Conservation (phyloP, 164 flowering plant species). For the Liquidambar formosana region DNA sequence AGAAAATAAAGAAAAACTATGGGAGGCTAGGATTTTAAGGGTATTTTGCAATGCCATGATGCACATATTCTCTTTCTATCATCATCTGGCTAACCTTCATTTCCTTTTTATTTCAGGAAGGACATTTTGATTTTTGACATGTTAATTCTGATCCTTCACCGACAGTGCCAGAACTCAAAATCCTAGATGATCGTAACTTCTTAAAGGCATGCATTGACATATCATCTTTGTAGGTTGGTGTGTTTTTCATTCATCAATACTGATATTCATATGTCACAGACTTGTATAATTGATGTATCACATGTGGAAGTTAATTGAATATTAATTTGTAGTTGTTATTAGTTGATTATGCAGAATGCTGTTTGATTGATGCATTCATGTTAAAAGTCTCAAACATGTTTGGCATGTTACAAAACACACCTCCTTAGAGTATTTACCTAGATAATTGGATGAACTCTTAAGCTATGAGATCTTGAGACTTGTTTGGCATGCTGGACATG, state of each 20-base stretch:
- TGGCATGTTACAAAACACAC: no score
- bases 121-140: constrained; percentile 84
- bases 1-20: constrained; percentile 66
- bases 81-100: neutral
- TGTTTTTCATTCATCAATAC: neutral
- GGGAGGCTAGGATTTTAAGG: constrained; percentile 82
- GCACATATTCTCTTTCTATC: neutral
- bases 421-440: no score
- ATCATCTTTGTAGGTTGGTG: constrained; percentile 86
- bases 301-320: no score
- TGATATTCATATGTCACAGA: neutral
- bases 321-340: no score
- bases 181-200: constrained; percentile 74
- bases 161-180: constrained; percentile 77
- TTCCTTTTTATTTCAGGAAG: constrained; percentile 50
- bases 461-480: no score
- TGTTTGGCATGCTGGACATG: constrained; percentile 95
- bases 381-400: no score
- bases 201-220: constrained; percentile 97
- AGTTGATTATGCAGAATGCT: no score
- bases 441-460: no score
- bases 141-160: constrained; percentile 98
- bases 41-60: constrained; percentile 33
- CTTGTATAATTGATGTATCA: no score
- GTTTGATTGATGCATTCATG: no score